These are phyloP conservation scores for Leonotis leonurus DNA, from an alignment of 257 asterid genomes.

Conservation along the genomic window DNA sequence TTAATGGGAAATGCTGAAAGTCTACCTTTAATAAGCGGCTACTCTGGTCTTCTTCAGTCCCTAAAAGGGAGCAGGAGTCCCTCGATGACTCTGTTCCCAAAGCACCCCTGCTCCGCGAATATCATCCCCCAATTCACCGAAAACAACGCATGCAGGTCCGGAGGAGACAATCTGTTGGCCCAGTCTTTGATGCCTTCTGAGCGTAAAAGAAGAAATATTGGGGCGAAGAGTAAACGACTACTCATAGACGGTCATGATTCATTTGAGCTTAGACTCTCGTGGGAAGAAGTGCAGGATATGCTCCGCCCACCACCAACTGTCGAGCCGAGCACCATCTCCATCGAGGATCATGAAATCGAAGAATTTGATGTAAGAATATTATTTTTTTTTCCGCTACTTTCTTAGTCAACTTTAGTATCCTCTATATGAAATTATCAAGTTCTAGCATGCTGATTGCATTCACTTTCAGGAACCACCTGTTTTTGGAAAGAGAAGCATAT, in stretches of 20 bases:
- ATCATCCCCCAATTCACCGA: conserved; percentile 35
- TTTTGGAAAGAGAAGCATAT: conserved; percentile 72
- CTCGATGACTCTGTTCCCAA: conserved; percentile 35
- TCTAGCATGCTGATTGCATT: conserved; percentile 14
- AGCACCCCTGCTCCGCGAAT: conserved; percentile 38
- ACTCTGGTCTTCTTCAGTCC: conserved; percentile 64
- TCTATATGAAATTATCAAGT: conserved; percentile 8
- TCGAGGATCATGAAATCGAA: conserved; percentile 85
- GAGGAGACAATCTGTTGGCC: no score
- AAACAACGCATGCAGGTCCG: conserved; percentile 27
- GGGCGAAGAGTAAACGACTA: conserved; percentile 80
- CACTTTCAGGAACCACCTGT: conserved; percentile 82
- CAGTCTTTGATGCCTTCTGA: no score
- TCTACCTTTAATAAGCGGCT: conserved; percentile 48
- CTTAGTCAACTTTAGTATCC: conserved; percentile 5
- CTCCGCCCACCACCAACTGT: conserved; percentile 61
- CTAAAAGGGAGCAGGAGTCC: conserved; percentile 55
- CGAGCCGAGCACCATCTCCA: conserved; percentile 52
- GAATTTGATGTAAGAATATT: conserved; percentile 67
- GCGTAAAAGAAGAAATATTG: conserved; percentile 76
- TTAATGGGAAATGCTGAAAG: conserved; percentile 56
- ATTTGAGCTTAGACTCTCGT: conserved; percentile 73
- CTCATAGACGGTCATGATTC: conserved; percentile 73
- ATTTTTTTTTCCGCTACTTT: no score
- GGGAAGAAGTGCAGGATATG: conserved; percentile 96